Percentiles rank a stretch among this genome's conserved stretches.
phyloP scores from a whole-genome alignment of 192 early-diverging fungal genomes.

The Coemansia sp. region DNA sequence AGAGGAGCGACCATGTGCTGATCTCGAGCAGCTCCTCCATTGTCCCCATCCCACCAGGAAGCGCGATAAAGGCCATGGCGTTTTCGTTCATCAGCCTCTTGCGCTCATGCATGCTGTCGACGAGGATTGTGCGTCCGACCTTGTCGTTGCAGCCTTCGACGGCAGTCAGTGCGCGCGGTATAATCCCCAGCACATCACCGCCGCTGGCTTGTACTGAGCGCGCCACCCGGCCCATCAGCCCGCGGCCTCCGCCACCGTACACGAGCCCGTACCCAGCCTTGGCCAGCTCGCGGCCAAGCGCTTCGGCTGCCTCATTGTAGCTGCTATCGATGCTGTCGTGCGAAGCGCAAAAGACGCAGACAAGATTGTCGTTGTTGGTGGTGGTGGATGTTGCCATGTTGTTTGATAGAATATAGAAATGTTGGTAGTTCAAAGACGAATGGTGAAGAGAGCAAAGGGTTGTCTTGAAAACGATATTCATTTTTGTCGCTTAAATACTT shows the following conservation, averaged over 20 bases:
- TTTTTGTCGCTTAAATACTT: too few species aligned
- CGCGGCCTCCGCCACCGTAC: conserved; percentile 65
- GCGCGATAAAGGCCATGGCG: conserved; percentile 70
- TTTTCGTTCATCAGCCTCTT: conserved; percentile 73
- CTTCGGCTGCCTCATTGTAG: conserved; percentile 32
- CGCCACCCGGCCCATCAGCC: conserved; percentile 87
- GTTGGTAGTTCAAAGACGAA: background rate
- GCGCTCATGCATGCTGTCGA: conserved; percentile 82
- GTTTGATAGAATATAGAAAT: background rate
- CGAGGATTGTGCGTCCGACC: conserved; percentile 58
- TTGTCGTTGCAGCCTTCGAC: conserved; percentile 50
- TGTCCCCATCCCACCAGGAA: conserved; percentile 88
- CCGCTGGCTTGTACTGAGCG: conserved; percentile 57
- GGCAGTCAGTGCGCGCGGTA: conserved; percentile 63
- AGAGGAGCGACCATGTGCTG: conserved; percentile 75
- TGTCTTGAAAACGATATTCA: too few species aligned
- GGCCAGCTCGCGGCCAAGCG: conserved; percentile 59
- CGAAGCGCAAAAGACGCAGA: conserved; percentile 54
- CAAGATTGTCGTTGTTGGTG: conserved; percentile 22
- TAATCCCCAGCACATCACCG: conserved; percentile 72
- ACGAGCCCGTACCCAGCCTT: conserved; percentile 62
- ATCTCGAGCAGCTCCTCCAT: conserved; percentile 87
- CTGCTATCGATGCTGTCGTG: conserved; percentile 18
- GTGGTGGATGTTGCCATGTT: background rate
- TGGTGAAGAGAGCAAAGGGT: too few species aligned